Conservation (phyloP, 306 rosid species). For the Pyrus bretschneideri region DNA sequence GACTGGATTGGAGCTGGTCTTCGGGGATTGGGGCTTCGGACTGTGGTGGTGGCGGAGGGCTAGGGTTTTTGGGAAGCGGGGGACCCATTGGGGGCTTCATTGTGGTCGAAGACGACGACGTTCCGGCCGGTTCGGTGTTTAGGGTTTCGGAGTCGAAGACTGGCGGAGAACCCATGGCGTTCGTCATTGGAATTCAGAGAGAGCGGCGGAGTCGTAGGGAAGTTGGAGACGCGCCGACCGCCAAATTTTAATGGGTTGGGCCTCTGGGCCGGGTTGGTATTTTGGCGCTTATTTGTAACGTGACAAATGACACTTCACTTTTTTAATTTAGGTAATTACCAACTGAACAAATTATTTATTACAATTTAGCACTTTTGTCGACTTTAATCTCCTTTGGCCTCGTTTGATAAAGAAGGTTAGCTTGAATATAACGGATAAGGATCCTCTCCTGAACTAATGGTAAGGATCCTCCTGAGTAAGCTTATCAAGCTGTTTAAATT, state of each 20-base stretch:
- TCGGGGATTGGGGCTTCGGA: neutral
- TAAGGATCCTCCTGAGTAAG: too few relatives aligned
- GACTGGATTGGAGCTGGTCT: constrained; percentile 5
- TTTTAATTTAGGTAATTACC: too few relatives aligned
- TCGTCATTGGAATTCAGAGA: constrained; percentile 32
- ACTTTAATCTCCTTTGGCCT: too few relatives aligned
- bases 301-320: neutral
- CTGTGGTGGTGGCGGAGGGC: constrained; percentile 12
- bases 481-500: too few relatives aligned
- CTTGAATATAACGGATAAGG: too few relatives aligned
- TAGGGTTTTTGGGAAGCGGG: constrained; percentile 29
- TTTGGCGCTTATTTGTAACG: neutral
- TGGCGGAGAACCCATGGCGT: constrained; percentile 55
- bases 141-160: constrained; percentile 19
- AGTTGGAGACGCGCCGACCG: neutral
- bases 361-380: too few relatives aligned
- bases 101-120: constrained; percentile 2
- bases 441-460: too few relatives aligned
- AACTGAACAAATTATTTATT: too few relatives aligned
- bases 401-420: too few relatives aligned
- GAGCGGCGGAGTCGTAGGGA: neutral
- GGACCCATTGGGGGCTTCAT: constrained; percentile 26
- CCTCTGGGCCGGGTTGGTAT: neutral
- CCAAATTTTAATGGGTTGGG: neutral
- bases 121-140: neutral